Evolutionary conservation across 208 protist species (phyloP), one percentile per base, ranked within the genome.

Genomic region (Leishmania gerbilli): DNA sequence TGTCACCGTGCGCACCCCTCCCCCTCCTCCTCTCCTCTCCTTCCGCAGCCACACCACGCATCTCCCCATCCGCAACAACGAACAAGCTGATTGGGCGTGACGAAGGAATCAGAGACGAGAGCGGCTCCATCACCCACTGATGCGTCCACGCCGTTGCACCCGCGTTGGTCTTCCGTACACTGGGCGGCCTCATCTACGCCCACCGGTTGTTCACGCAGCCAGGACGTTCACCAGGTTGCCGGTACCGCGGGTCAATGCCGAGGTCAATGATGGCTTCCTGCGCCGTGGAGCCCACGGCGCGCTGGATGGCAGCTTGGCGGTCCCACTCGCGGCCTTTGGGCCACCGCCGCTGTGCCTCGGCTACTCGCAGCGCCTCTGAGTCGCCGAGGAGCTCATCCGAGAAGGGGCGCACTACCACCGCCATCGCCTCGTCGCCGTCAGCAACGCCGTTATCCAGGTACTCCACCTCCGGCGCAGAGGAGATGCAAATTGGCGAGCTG

Each of bases 221-320:
- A 9, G 92, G 74, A 62, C 83, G 90, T 62, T 95, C 89, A 2
- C 93, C 93, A 5, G 93, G 93, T 1, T 74, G 85, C 11, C 93
- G 91, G 68, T 96, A 96, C 17, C 93, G 85, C 7, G 89, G 87
- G 67, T 96, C 93, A 47, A 95, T 82, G 17, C 82, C 79, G 24
- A 89, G 80, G 72, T 93, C 89, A 17, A 96, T 85, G 49, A 96
- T 80, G 5, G 91, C 90, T 83, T 96, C 93, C 88, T 96, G 93
- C 56, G 77, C 87, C 8, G 90, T 94, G 15, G 83, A 24, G 34
- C 93, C 93, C 5, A 93, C 83, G 15, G 84, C 88, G 24, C 74
- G 37, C 5, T 84, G 87, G 74, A 96, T 88, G 19, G 93, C 93
- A n/a, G 89, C 75, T 78, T 96, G 93, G 7, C 93, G 90, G 82